Percentiles rank a stretch among this genome's conserved stretches.
phyloP scores from a whole-genome alignment of 768 basidiomycete species.

The Leccinum obscurum region DNA sequence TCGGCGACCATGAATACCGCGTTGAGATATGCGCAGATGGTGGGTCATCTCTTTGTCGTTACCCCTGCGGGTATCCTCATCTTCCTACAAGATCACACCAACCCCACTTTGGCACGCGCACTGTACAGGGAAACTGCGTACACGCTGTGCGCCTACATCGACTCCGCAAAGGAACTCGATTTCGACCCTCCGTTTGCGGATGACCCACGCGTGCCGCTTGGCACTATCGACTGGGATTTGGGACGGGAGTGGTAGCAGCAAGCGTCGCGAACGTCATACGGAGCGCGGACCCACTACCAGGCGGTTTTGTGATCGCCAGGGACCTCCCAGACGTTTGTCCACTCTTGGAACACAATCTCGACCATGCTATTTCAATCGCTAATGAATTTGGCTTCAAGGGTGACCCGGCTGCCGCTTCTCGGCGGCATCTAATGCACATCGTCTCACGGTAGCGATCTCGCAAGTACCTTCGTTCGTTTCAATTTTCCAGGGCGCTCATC shows the following conservation, averaged over 20 bases:
- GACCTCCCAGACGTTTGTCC: constrained; percentile 77
- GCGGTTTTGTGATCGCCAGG: constrained; percentile 50
- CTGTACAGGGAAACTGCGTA: constrained; percentile 72
- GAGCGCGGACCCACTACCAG: neutral
- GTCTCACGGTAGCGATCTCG: constrained; percentile 76
- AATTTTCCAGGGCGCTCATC: neutral
- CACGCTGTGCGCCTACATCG: constrained; percentile 55
- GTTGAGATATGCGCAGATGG: constrained; percentile 72
- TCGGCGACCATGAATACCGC: constrained; percentile 81
- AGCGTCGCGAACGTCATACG: constrained; percentile 46
- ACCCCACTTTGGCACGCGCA: constrained; percentile 1
- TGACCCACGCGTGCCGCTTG: constrained; percentile 18
- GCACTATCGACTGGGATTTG: constrained; percentile 79
- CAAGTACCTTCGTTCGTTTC: constrained; percentile 37
- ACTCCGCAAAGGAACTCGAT: constrained; percentile 32
- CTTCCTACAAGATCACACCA: neutral
- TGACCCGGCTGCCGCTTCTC: neutral
- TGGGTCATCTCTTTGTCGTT: constrained; percentile 30
- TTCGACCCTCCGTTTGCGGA: constrained; percentile 58
- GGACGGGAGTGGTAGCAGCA: constrained; percentile 63
- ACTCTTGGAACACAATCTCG: constrained; percentile 41
- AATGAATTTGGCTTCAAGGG: constrained; percentile 34
- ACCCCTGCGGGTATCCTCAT: too few species aligned
- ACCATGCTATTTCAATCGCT: constrained; percentile 43
- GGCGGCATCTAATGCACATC: constrained; percentile 54